phyloP scores from a whole-genome alignment of 169 alveolate genomes.

The Plasmodium knowlesi region DNA sequence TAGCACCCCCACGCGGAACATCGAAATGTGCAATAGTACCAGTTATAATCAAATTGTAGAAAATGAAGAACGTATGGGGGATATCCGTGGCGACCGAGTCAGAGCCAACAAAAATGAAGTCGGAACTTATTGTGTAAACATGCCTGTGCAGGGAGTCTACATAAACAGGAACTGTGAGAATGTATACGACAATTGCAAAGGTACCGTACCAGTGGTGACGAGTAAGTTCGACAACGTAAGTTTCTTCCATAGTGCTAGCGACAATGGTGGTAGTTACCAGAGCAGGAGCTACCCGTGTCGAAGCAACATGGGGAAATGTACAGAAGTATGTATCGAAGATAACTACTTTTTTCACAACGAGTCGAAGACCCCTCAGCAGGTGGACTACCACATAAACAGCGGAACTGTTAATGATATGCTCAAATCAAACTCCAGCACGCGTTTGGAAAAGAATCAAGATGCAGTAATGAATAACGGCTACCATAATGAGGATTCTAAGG shows the following conservation, averaged over 20 bases:
- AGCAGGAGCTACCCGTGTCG: background rate
- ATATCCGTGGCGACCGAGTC: background rate
- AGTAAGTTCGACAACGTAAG: background rate
- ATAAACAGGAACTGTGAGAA: background rate
- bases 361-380: slow-evolving; percentile 7
- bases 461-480: background rate
- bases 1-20: background rate
- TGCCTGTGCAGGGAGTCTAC: background rate
- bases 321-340: slow-evolving; percentile 12
- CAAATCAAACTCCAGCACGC: background rate
- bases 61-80: background rate
- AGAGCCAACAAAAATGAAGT: background rate
- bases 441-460: slow-evolving; percentile 11
- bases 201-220: background rate
- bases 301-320: background rate
- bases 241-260: background rate
- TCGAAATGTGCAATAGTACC: background rate
- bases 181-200: background rate
- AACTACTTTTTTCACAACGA: slow-evolving; percentile 12
- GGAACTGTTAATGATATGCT: background rate
- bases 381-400: background rate
- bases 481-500: background rate
- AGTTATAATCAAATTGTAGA: background rate
- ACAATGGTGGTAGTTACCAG: background rate
- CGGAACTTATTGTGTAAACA: background rate